Base-by-base conservation (phyloP, 2,329 filamentous ascomycete species). In the Dothideomycetes sp. region DNA sequence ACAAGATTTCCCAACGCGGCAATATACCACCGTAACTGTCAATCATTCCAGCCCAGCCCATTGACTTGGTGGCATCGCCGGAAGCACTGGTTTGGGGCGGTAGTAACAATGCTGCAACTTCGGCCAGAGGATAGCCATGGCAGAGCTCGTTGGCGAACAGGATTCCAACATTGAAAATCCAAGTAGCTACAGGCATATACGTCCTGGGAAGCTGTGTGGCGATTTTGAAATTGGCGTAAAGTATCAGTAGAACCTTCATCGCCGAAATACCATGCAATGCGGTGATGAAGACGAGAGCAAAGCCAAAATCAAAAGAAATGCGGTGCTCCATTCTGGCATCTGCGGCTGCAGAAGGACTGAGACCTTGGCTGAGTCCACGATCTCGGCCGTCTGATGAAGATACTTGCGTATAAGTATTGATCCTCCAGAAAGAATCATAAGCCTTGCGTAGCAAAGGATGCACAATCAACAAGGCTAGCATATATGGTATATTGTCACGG, bases 1-100 rank as follows among this genome's bases (percentile, higher is more conserved):
- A 98, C 4, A 95, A 72, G n/a, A 98, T 80, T 59, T 96, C 86
- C 91, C 91, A 98, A 45, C 89, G 76, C 0, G 81, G 71, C 57
- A 94, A 79, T n/a, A 98, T 66, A 1, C 91, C 91, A 6, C 85
- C 79, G 49, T 82, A 81, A 38, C 72, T 70, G 62, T 98, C 91
- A 12, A 96, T 66, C 67, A 76, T 83, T 30, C 69, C 66, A 6
- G 79, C 87, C 69, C 81, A 81, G 27, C 79, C 56, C 2, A 59
- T 44, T 6, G 67, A 30, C 5, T 49, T 64, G 13, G 66, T 64
- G 13, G 9, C 19, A 9, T 10, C 33, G 1, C 65, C 62, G 1
- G 60, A 50, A 16, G 60, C 52, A 8, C 62, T 55, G 16, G 58
- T 54, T 4, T 63, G 59, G 9, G 60, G 64, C 27, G 64, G 60